phyloP scores from a whole-genome alignment of 2,329 filamentous ascomycete species.

The Onygenales sp. region DNA sequence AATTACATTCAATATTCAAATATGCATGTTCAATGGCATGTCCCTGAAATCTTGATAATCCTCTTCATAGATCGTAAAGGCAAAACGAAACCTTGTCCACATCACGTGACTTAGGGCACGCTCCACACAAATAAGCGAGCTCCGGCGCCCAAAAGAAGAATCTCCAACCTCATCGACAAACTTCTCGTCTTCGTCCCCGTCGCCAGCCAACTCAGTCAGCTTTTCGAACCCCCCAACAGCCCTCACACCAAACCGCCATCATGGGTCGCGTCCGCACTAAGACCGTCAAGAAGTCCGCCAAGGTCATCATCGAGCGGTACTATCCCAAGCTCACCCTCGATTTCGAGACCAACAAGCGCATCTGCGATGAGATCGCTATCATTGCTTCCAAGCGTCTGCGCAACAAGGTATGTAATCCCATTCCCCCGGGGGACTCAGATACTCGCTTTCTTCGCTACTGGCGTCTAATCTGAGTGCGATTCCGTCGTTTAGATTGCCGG shows the following conservation, averaged over 20 bases:
- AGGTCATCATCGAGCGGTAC: slow-evolving; percentile 99
- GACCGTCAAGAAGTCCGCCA: slow-evolving; percentile 80
- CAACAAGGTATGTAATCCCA: slow-evolving; percentile 70
- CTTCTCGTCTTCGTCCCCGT: background rate
- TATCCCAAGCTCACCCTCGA: slow-evolving; percentile 97
- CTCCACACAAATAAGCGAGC: slow-evolving; percentile 8
- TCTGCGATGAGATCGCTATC: slow-evolving; percentile 99
- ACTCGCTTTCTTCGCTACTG: no score
- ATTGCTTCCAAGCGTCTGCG: slow-evolving; percentile 97
- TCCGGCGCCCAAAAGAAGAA: background rate
- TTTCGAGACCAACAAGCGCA: slow-evolving; percentile 99
- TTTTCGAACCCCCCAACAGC: slow-evolving; percentile 33
- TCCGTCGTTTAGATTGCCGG: slow-evolving; percentile 65
- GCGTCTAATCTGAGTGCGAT: background rate
- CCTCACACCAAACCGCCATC: slow-evolving; percentile 27
- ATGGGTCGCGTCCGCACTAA: slow-evolving; percentile 43
- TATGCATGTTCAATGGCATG: no score
- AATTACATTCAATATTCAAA: no score
- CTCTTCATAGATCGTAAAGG: no score
- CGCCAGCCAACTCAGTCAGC: background rate
- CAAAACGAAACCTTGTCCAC: background rate
- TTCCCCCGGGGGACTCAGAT: no score
- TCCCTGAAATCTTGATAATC: no score
- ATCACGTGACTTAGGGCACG: slow-evolving; percentile 11
- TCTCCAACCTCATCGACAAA: background rate